Evolutionary conservation across 2,329 filamentous ascomycete species (phyloP), one percentile per base, ranked within the genome.

Genomic region (Xylaria sp.): DNA sequence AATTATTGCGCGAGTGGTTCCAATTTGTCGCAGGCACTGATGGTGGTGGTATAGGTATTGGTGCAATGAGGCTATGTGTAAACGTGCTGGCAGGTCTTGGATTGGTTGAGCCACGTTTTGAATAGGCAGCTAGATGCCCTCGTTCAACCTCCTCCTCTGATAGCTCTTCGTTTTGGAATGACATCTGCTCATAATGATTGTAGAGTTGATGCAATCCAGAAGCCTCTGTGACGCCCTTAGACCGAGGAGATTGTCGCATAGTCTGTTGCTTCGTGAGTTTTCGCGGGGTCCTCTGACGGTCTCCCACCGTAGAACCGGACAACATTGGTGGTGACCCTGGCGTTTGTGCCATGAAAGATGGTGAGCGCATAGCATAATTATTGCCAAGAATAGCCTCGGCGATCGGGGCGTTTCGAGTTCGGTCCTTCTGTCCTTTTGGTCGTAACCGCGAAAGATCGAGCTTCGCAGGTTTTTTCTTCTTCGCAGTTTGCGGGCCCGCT

Each of bases 161-260:
- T 10, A 12, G 23, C 21, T 75, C 72, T 37, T 76, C 75, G 21
- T 85, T 78, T 16, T 83, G 83, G 65, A 86, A 84, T 0, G 85
- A 84, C 80, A 84, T 85, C 71, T 87, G 83, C 75, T 89, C 87
- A 73, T 89, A 88, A 73, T 89, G 86, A 64, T 87, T 81, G 73
- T 89, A 88, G 2, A 89, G 79, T 61, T 84, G 84, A 51, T 85
- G 81, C 25, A 88, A 75, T 2, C 82, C 83, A 18, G 79, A 77
- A 2, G 81, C 74, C 73, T 78, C 79, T 21, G 69, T 75, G 37
- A 74, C 74, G 1, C 78, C 78, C 59, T 69, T 75, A 3, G 77
- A 77, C 16, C 65, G 73, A 54, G 77, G 70, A 53, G 73, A 73
- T 32, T 66, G 44, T 27, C 51, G 63, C 29, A 60, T 79, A 79